Base-by-base conservation (phyloP, 1,284 basidiomycete species). In the Rhodotorula sp. region DNA sequence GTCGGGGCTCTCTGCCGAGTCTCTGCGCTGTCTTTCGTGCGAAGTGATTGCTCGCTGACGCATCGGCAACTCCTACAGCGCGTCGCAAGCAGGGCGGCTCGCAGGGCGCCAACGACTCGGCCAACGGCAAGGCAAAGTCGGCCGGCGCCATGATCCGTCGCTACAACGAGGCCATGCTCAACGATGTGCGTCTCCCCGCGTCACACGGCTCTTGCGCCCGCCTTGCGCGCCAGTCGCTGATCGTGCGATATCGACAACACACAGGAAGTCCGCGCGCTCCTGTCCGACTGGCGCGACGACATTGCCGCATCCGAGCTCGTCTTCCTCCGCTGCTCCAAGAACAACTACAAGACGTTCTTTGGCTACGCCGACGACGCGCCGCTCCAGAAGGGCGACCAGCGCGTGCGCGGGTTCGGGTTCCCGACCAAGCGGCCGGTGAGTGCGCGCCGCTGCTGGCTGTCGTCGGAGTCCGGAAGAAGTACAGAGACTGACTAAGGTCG, bases 31-130 rank as follows among this genome's bases (percentile, higher is more conserved):
- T 49, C 21, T 4, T 7, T 5, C 14, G 12, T 10, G 23, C 16
- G 23, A 25, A 4, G 12, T 3, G 10, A 34, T 12, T 21, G 41
- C 42, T 46, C 21, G 46, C 42, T 68, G 27, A 19, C 44, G 13
- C 23, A 25, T 52, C 17, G 5, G 8, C 4, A 57, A 3, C 0
- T 3, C 2, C 46, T 5, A 3, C 69, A 97, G 93, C 97, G 53
- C 91, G 97, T 77, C 86, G 92, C 75, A 99, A 99, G 82, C 97
- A 99, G 84, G 97, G 97, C 81, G 97, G 97, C 0, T 91, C 92
- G 0, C 97, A 99, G 82, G 89, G 89, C 2, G 79, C 91, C 4
- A 97, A 98, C 78, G 97, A 99, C 81, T 92, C 94, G 68, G 87
- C 92, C 5, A 96, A 96, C 81, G 92, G 92, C 12, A 88, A 89